These are phyloP conservation scores for Lolium perenne DNA, from an alignment of 176 grass and related monocot species.

Conservation along the genomic window DNA sequence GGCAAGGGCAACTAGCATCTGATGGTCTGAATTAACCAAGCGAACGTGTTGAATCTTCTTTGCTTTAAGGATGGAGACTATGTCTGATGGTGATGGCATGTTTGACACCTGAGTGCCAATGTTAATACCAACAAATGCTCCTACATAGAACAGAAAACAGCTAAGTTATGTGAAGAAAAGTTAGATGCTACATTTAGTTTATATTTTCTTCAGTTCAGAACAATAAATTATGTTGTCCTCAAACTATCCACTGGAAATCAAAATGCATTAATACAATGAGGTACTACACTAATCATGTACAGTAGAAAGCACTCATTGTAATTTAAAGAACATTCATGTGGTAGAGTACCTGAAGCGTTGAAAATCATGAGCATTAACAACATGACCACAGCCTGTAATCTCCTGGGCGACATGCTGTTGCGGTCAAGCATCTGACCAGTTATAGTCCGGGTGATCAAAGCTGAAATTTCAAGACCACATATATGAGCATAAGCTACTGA, in stretches of 20 bases:
- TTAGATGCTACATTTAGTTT: background rate
- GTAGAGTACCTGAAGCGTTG: conserved; percentile 71
- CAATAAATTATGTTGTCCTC: background rate
- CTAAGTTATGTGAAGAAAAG: conserved; percentile 4
- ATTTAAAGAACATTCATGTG: conserved; percentile 27
- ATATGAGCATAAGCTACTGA: background rate
- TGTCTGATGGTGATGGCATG: conserved; percentile 61
- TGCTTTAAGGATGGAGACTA: conserved; percentile 81
- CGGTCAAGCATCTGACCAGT: conserved; percentile 18
- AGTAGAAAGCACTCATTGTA: background rate
- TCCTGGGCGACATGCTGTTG: conserved; percentile 51
- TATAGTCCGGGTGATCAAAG: conserved; percentile 20
- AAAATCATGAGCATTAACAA: conserved; percentile 57
- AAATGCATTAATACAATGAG: background rate
- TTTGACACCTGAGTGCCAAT: conserved; percentile 75
- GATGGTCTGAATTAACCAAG: conserved; percentile 77
- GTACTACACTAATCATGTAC: background rate
- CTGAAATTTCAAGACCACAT: conserved; percentile 18
- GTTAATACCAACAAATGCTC: conserved; percentile 88
- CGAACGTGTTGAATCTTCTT: conserved; percentile 86
- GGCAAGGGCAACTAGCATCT: conserved; percentile 82
- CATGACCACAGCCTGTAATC: conserved; percentile 31
- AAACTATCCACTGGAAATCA: conserved; percentile 26
- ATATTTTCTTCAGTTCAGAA: background rate
- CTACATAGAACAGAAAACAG: conserved; percentile 45